phyloP scores from a whole-genome alignment of 1,284 basidiomycete species.

The Schizophyllum amplum region DNA sequence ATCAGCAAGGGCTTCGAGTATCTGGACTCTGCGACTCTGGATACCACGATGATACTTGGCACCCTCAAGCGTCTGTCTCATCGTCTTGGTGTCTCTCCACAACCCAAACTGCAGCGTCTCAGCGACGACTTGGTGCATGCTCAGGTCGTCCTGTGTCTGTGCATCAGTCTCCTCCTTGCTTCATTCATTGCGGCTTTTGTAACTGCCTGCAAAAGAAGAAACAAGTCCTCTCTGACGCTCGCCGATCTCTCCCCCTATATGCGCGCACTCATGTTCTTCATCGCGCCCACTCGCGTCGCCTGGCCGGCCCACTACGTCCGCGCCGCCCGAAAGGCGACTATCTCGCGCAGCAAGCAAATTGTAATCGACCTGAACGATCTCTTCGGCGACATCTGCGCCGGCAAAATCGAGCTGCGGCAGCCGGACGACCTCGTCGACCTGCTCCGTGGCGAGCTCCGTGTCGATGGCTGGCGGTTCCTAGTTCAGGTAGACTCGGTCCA shows the following conservation, averaged over 20 bases:
- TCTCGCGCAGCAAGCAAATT: slow-evolving; percentile 14
- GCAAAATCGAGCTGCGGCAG: slow-evolving; percentile 27
- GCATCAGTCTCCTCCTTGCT: slow-evolving; percentile 4
- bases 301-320: slow-evolving; percentile 20
- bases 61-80: no score
- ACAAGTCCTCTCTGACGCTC: neutral
- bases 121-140: no score
- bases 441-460: slow-evolving; percentile 19
- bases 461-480: slow-evolving; percentile 21
- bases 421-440: slow-evolving; percentile 21
- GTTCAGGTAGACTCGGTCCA: slow-evolving; percentile 17
- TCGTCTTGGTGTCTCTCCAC: no score
- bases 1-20: no score
- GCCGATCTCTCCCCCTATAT: slow-evolving; percentile 11
- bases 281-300: slow-evolving; percentile 23
- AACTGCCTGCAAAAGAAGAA: neutral
- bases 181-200: neutral
- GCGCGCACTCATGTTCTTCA: slow-evolving; percentile 20
- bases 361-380: slow-evolving; percentile 16
- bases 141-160: neutral
- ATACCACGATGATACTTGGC: no score
- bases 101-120: no score
- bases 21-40: no score
- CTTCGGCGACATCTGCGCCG: slow-evolving; percentile 19
- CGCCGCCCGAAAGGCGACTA: slow-evolving; percentile 12